Conservation (phyloP, 306 rosid genomes). For the Pyrus pyrifolia region DNA sequence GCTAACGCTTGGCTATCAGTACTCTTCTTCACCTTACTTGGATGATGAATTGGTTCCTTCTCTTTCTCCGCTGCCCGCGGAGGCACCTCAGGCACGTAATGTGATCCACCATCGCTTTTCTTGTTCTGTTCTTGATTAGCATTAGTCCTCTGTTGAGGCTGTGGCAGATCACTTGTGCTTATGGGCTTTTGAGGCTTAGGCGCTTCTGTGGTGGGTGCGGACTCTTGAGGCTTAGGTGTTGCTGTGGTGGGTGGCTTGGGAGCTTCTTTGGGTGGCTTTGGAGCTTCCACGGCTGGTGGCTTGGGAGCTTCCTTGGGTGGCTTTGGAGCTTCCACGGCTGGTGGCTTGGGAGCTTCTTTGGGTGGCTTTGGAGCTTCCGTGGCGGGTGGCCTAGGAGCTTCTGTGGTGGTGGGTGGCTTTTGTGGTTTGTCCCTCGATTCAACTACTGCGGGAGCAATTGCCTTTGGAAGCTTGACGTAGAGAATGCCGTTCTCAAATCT, state of each 20-base stretch:
- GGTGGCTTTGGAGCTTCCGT: background rate
- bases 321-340: background rate
- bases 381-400: background rate
- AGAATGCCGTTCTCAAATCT: conserved; percentile 47
- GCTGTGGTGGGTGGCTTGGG: background rate
- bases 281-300: background rate
- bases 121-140: background rate
- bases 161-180: background rate
- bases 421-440: background rate
- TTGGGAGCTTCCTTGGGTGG: background rate
- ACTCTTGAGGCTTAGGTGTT: background rate
- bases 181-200: background rate
- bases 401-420: background rate
- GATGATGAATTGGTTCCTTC: background rate
- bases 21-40: background rate
- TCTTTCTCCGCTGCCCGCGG: background rate
- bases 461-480: conserved; percentile 38
- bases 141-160: background rate
- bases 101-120: background rate
- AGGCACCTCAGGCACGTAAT: background rate
- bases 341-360: background rate
- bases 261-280: background rate
- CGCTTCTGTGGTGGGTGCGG: background rate
- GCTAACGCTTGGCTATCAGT: background rate
- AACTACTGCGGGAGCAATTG: background rate